phyloP scores from a whole-genome alignment of 1,139 yeast species.

The Hemisphaericaspora xylofermentans region DNA sequence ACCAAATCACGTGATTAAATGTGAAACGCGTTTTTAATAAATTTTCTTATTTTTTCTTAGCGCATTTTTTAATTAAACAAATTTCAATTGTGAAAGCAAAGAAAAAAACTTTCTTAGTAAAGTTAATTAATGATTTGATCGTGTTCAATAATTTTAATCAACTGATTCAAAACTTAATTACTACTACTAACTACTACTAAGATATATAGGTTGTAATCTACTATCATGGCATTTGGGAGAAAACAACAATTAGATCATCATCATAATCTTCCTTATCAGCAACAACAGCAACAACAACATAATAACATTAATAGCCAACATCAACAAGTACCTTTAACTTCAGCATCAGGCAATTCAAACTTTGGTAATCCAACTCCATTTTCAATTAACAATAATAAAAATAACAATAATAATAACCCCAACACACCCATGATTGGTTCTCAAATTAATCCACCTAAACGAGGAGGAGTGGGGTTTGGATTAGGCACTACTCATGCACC shows the following conservation, averaged over 20 bases:
- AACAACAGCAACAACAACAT: neutral
- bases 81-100: no score
- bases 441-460: neutral
- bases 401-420: slow-evolving; percentile 1
- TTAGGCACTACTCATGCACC: neutral
- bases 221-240: neutral
- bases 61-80: no score
- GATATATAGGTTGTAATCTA: no score
- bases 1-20: no score
- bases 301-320: no score
- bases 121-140: no score
- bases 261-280: neutral
- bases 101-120: no score
- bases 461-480: neutral
- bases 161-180: neutral
- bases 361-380: slow-evolving; percentile 4
- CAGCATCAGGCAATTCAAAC: neutral
- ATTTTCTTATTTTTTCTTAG: no score
- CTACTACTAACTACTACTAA: neutral
- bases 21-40: no score
- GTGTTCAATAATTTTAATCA: no score
- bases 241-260: neutral
- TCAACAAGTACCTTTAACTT: neutral
- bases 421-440: neutral
- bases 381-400: slow-evolving; percentile 1